phyloP scores from a whole-genome alignment of 495 filamentous ascomycete genomes.

The Stereocaulon alpinum region DNA sequence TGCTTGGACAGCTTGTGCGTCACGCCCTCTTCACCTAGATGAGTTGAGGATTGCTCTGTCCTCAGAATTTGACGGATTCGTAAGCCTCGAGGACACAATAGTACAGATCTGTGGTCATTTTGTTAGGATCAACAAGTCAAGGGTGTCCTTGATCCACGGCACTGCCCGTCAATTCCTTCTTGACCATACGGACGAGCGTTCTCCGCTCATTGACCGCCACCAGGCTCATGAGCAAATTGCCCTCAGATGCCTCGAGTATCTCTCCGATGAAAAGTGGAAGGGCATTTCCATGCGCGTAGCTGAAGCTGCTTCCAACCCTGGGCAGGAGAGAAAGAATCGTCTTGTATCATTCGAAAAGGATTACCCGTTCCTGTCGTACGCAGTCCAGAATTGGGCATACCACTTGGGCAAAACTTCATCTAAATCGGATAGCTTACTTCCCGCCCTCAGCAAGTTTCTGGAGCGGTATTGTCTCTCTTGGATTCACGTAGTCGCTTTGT shows the following conservation, averaged over 20 bases:
- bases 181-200: background rate
- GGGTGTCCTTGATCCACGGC: constrained; percentile 27
- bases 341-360: too few relatives aligned
- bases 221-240: constrained; percentile 11
- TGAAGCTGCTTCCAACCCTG: too few relatives aligned
- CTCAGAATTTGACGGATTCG: constrained; percentile 22
- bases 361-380: background rate
- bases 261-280: constrained; percentile 4
- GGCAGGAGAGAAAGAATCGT: too few relatives aligned
- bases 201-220: constrained; percentile 1
- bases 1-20: constrained; percentile 26
- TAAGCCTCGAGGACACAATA: constrained; percentile 23
- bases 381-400: background rate
- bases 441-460: background rate
- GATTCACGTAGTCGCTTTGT: background rate
- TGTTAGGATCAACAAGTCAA: constrained; percentile 22
- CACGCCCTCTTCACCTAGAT: constrained; percentile 23
- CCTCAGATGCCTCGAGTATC: constrained; percentile 4
- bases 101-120: constrained; percentile 28
- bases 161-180: constrained; percentile 28
- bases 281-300: too few relatives aligned
- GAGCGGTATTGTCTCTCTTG: background rate
- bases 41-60: constrained; percentile 29
- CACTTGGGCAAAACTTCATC: background rate
- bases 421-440: background rate